Evolutionary conservation across 805 yeast genomes (phyloP).

Genomic region (Metschnikowia vanudenii): DNA sequence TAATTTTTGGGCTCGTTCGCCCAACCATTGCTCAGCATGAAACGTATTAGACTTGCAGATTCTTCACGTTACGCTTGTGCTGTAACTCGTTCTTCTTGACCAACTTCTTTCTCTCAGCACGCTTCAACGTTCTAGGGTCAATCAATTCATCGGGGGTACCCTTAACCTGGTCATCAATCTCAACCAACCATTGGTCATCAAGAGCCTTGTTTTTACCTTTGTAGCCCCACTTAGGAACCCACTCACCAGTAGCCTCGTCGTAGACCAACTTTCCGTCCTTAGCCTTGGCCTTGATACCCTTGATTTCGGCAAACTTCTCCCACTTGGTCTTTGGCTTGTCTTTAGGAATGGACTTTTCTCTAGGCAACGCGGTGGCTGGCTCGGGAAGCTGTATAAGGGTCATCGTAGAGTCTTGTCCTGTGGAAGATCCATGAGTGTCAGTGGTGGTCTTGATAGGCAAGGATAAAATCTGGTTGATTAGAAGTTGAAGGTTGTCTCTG

Average conservation of each 20-base stretch:
- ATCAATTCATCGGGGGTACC: conserved; percentile 55
- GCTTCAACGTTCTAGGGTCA: conserved; percentile 80
- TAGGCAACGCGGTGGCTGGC: conserved; percentile 76
- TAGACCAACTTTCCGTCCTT: conserved; percentile 85
- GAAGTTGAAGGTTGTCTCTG: conserved; percentile 89
- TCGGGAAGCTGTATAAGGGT: conserved; percentile 83
- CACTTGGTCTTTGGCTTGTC: conserved; percentile 90
- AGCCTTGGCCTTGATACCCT: conserved; percentile 89
- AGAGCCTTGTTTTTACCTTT: conserved; percentile 85
- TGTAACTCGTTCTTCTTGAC: conserved; percentile 82
- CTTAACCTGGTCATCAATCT: conserved; percentile 74
- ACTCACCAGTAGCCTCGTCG: conserved; percentile 86
- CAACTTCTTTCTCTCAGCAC: conserved; percentile 81
- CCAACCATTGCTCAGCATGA: background rate
- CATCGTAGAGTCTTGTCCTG: conserved; percentile 70
- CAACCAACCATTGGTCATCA: conserved; percentile 95
- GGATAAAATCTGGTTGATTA: conserved; percentile 86
- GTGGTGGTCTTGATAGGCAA: conserved; percentile 88
- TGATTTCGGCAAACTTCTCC: conserved; percentile 94
- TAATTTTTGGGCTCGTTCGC: background rate
- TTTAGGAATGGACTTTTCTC: conserved; percentile 95
- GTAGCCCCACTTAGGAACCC: conserved; percentile 99
- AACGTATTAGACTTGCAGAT: conserved; percentile 17
- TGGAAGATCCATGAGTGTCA: conserved; percentile 57
- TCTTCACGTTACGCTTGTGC: conserved; percentile 74